Evolutionary conservation across 768 basidiomycete species (phyloP).

Genomic region (Aureoboletus auriporus): DNA sequence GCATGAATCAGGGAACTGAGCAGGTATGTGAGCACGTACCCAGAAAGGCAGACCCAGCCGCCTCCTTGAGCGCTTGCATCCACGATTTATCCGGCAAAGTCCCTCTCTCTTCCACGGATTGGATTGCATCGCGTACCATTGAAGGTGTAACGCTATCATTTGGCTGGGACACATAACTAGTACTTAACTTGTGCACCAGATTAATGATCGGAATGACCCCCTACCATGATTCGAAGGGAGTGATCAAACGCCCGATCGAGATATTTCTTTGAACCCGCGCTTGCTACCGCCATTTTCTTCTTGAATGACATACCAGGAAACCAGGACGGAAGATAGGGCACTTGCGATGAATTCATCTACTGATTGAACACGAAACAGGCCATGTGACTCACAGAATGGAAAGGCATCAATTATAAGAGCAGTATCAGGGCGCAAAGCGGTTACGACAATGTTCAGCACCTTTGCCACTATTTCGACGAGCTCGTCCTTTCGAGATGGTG

Average conservation of each 20-base stretch:
- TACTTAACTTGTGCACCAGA: no score
- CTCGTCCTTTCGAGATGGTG: background rate
- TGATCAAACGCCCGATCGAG: constrained; percentile 1
- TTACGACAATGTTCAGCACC: background rate
- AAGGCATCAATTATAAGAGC: no score
- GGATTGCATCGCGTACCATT: constrained; percentile 3
- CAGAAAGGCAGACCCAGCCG: background rate
- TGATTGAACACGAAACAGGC: background rate
- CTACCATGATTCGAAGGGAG: background rate
- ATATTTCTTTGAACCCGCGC: background rate
- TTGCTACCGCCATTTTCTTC: background rate
- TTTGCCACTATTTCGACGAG: background rate
- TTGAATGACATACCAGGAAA: constrained; percentile 2
- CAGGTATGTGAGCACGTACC: background rate
- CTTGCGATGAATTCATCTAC: background rate
- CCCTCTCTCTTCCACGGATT: background rate
- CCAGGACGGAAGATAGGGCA: constrained; percentile 5
- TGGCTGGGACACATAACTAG: background rate
- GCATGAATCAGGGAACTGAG: no score
- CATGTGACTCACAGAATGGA: background rate
- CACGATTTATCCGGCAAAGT: background rate
- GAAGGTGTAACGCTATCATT: background rate
- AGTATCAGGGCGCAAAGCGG: background rate
- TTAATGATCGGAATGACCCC: no score
- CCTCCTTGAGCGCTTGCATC: constrained; percentile 1